Evolutionary conservation across 208 protist genomes (phyloP).

Genomic region (Trypanosoma conorhini): DNA sequence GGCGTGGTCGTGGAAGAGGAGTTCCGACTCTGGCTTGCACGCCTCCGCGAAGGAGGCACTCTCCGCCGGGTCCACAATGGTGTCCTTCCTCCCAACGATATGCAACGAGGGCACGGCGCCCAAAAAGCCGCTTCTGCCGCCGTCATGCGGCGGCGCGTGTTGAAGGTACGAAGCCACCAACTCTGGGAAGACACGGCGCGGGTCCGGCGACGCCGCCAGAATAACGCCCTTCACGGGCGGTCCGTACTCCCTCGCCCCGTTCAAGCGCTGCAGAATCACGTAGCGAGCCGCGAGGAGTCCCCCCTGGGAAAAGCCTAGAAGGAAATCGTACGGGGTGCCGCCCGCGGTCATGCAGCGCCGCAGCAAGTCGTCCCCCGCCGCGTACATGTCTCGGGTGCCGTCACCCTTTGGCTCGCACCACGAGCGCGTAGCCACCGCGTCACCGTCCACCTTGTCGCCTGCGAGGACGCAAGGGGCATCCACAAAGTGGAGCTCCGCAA

Average conservation of each 20-base stretch:
- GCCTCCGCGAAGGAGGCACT: slow-evolving; percentile 57
- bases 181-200: slow-evolving; percentile 45
- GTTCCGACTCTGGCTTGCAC: slow-evolving; percentile 47
- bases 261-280: slow-evolving; percentile 41
- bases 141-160: neutral
- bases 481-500: slow-evolving; percentile 58
- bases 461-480: slow-evolving; percentile 64
- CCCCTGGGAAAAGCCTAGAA: slow-evolving; percentile 89
- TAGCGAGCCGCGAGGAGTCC: slow-evolving; percentile 67
- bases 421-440: slow-evolving; percentile 57
- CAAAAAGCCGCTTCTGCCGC: slow-evolving; percentile 32
- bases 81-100: slow-evolving; percentile 74
- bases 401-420: slow-evolving; percentile 39
- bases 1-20: slow-evolving; percentile 76
- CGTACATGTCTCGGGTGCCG: slow-evolving; percentile 39
- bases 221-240: slow-evolving; percentile 40
- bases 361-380: slow-evolving; percentile 48
- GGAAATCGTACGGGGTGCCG: slow-evolving; percentile 36
- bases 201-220: slow-evolving; percentile 69
- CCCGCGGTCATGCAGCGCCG: slow-evolving; percentile 29
- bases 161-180: slow-evolving; percentile 8
- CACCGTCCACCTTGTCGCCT: slow-evolving; percentile 27
- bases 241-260: slow-evolving; percentile 24
- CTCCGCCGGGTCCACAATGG: slow-evolving; percentile 62
- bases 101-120: slow-evolving; percentile 62